Conservation (phyloP, 176 grass and related monocot species). For the Metroxylon sagu region DNA sequence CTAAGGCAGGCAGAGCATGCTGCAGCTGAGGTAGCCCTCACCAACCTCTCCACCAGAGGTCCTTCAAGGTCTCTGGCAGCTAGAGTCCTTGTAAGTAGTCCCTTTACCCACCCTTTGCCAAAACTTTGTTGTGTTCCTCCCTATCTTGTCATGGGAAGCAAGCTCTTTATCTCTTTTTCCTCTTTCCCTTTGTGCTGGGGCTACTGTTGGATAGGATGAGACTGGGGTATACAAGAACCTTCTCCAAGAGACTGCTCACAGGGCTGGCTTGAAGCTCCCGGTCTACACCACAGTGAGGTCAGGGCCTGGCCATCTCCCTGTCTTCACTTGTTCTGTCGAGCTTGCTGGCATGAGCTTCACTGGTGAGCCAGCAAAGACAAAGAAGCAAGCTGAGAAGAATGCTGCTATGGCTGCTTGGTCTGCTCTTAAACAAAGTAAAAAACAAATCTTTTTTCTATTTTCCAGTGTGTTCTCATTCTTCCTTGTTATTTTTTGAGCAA, state of each 20-base stretch:
- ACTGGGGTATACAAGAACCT: conserved; percentile 97
- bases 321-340: conserved; percentile 69
- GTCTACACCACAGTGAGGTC: conserved; percentile 80
- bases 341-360: conserved; percentile 62
- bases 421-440: conserved; percentile 61
- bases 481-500: too few relatives aligned
- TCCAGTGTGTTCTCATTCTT: too few relatives aligned
- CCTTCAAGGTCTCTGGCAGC: conserved; percentile 70
- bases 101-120: background rate
- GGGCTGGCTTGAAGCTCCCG: conserved; percentile 70
- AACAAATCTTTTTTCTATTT: background rate
- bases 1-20: conserved; percentile 88
- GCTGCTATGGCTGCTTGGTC: conserved; percentile 84
- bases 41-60: conserved; percentile 49
- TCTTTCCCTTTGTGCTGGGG: too few relatives aligned
- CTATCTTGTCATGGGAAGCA: too few relatives aligned
- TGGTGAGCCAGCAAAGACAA: conserved; percentile 67
- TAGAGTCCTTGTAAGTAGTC: conserved; percentile 44
- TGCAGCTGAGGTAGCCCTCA: conserved; percentile 72
- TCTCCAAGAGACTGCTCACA: conserved; percentile 81
- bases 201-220: conserved; percentile 52
- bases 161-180: too few relatives aligned
- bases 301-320: conserved; percentile 60
- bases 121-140: too few relatives aligned
- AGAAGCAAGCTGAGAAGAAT: conserved; percentile 98